Percentiles rank a stretch among this genome's conserved stretches.
phyloP scores from a whole-genome alignment of 192 early-diverging fungal genomes.

The Diversispora eburnea region DNA sequence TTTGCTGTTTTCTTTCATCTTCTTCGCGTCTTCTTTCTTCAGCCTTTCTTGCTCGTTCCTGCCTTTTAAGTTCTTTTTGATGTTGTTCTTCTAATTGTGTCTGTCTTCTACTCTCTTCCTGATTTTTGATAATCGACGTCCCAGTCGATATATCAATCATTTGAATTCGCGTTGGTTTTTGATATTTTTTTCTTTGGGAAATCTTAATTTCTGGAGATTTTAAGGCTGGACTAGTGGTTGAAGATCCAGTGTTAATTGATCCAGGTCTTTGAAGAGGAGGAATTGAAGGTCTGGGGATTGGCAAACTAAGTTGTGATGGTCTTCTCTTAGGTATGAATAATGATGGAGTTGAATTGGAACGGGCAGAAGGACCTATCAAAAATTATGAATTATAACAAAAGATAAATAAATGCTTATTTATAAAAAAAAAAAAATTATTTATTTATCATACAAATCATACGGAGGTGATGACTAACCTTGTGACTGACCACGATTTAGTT shows the following conservation, averaged over 20 bases:
- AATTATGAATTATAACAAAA: no score
- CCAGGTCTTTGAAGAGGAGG: neutral
- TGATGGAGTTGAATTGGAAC: neutral
- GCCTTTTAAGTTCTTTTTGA: slow-evolving; percentile 15
- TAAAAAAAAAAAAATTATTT: no score
- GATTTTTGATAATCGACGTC: slow-evolving; percentile 17
- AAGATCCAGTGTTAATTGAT: neutral
- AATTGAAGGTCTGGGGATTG: neutral
- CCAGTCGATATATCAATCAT: slow-evolving; percentile 26
- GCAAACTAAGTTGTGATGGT: neutral
- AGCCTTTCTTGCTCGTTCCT: slow-evolving; percentile 22
- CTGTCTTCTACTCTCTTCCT: slow-evolving; percentile 19
- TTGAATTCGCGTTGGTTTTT: slow-evolving; percentile 26
- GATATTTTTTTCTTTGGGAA: slow-evolving; percentile 25
- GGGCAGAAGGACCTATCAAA: neutral
- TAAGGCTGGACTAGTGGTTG: neutral
- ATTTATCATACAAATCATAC: no score
- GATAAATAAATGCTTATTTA: no score
- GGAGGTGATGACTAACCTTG: neutral
- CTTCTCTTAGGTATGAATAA: slow-evolving; percentile 7
- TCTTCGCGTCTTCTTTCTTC: slow-evolving; percentile 27
- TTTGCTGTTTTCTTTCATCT: slow-evolving; percentile 15
- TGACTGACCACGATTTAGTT: neutral
- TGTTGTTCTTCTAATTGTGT: slow-evolving; percentile 25
- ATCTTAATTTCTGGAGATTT: slow-evolving; percentile 11